These are phyloP conservation scores for Fusarium buxicola DNA, from an alignment of 2,329 filamentous ascomycete genomes.

Conservation along the genomic window DNA sequence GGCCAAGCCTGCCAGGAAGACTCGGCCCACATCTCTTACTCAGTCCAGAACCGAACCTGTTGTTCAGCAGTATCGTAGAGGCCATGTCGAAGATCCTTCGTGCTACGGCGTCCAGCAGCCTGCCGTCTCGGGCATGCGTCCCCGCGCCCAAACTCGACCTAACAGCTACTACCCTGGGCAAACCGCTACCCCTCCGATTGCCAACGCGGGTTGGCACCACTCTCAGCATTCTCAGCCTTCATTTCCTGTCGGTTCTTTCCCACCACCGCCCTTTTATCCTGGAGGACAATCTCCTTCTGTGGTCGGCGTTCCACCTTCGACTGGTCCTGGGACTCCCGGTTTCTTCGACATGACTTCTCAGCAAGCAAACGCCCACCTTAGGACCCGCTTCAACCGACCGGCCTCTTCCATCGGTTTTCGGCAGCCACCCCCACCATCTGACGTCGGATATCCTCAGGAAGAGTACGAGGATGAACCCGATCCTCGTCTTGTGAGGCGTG, in stretches of 20 bases:
- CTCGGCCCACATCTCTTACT: constrained; percentile 46
- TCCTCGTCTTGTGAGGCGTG: constrained; percentile 53
- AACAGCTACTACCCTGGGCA: constrained; percentile 54
- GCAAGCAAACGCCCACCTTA: constrained; percentile 47
- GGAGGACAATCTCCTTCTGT: constrained; percentile 44
- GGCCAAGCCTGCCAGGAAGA: constrained; percentile 44
- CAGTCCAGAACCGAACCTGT: constrained; percentile 51
- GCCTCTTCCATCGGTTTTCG: constrained; percentile 57
- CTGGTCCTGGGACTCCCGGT: constrained; percentile 44
- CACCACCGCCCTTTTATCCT: constrained; percentile 47
- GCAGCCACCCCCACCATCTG: constrained; percentile 41
- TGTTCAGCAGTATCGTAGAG: constrained; percentile 49
- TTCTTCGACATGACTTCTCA: constrained; percentile 49
- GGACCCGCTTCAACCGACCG: constrained; percentile 52
- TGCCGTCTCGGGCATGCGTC: constrained; percentile 47
- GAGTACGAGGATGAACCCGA: constrained; percentile 57
- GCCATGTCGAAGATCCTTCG: constrained; percentile 51
- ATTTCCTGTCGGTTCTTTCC: constrained; percentile 47
- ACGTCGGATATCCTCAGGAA: constrained; percentile 52
- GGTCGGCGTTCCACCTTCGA: constrained; percentile 44
- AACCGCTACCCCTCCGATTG: constrained; percentile 41
- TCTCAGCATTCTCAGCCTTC: constrained; percentile 40
- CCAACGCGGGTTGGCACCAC: constrained; percentile 46
- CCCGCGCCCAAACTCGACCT: constrained; percentile 50
- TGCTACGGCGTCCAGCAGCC: constrained; percentile 53